These are phyloP conservation scores for Cutaneotrichosporon mucoides DNA, from an alignment of 1,284 basidiomycete species.

Conservation along the genomic window DNA sequence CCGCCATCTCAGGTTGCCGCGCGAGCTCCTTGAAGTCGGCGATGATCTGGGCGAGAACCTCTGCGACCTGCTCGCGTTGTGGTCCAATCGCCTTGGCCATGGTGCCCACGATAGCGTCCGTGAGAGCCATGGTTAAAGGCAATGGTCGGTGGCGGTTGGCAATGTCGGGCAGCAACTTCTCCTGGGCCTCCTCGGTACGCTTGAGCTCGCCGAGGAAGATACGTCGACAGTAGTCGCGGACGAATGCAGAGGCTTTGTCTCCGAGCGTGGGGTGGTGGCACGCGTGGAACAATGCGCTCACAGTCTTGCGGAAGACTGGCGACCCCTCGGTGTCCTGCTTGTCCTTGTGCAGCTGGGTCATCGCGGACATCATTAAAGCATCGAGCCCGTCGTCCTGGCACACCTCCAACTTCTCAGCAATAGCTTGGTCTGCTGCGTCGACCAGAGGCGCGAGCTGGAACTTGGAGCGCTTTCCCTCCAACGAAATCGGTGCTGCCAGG, in stretches of 20 bases:
- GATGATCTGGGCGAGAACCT: conserved; percentile 61
- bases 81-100: conserved; percentile 62
- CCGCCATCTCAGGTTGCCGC: conserved; percentile 46
- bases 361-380: conserved; percentile 70
- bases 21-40: conserved; percentile 61
- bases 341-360: conserved; percentile 66
- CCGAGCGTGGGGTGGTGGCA: conserved; percentile 26
- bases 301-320: conserved; percentile 32
- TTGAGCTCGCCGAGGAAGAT: conserved; percentile 39
- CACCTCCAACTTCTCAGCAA: conserved; percentile 59
- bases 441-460: conserved; percentile 71
- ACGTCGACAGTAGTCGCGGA: conserved; percentile 35
- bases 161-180: conserved; percentile 24
- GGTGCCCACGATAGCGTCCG: conserved; percentile 70
- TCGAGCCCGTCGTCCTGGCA: conserved; percentile 74
- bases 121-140: conserved; percentile 47
- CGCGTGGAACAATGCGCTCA: conserved; percentile 39
- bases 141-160: conserved; percentile 34
- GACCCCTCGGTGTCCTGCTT: conserved; percentile 36
- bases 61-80: conserved; percentile 60
- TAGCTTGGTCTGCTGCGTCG: conserved; percentile 64
- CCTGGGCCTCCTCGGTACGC: conserved; percentile 24
- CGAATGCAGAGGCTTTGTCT: conserved; percentile 34
- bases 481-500: conserved; percentile 67
- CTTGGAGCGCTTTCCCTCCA: conserved; percentile 64